Base-by-base conservation (phyloP, 805 yeast species). In the Cyberlindnera petersonii region DNA sequence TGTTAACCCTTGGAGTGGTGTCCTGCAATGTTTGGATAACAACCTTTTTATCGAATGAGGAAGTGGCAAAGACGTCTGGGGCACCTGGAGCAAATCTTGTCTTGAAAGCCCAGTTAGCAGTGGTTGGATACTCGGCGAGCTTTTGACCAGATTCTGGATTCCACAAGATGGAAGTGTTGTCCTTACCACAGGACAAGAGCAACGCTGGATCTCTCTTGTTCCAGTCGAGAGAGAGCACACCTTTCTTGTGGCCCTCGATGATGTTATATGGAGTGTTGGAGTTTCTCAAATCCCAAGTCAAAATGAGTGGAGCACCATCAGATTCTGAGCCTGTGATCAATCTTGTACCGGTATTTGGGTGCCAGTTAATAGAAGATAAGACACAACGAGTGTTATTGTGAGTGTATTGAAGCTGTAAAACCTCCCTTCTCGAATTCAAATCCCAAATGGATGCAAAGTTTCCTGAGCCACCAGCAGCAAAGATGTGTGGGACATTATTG, bases 361-460 rank as follows among this genome's bases (percentile, higher is more conserved):
- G 97, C 99, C 99, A 93, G 42, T 82, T 87, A 11, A 93, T 94
- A 44, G 75, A 74, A 24, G 94, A 78, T 35, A 91, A 72, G 40
- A 81, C 82, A 18, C 88, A 82, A 55, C 82, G 75, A 21, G 68
- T 59, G 13, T 67, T 64, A 4, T 69, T 52, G 7, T 82, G 78
- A 17, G 79, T 68, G 61, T 86, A 86, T 40, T 79, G 74, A 58
- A 93, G 71, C 60, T 87, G 96, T 45, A 93, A 67, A 18, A 91
- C 95, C 64, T 91, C 97, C 55, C 86, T 77, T 58, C 81, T 82
- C 28, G 88, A 79, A 56, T 84, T 85, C 49, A 89, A 69, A 64
- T 93, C 98, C 97, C 97, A 93, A 49, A 93, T 81, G 1, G 96
- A 82, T 4, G 96, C 81, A 59, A 77, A 84, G 13, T 95, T 94